Evolutionary conservation across 495 filamentous ascomycete species (phyloP), one percentile per base, ranked within the genome.

Genomic region (Penicillium roqueforti): DNA sequence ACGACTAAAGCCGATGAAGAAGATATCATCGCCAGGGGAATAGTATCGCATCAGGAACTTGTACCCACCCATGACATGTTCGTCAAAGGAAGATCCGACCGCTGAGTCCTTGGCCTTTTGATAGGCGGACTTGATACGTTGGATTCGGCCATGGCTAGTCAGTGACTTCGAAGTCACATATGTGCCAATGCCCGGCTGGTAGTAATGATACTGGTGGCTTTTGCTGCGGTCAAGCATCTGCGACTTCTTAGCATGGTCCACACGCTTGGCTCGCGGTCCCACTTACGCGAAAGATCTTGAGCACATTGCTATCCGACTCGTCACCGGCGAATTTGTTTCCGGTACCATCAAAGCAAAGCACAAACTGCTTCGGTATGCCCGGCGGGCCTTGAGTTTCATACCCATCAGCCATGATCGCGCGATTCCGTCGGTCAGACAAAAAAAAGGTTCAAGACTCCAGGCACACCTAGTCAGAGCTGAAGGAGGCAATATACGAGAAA

Each of bases 21-120:
- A 83, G 48, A 93, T 91, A 62, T 91, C 84, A 56, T 93, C 88
- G 6, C 88, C 90, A 0, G 84, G 82, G 13, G 76, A 73, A 63
- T 95, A 95, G 68, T 89, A 91, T 29, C 87, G 83, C 89, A 95
- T 95, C 31, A 92, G 73, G 68, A 95, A 93, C 55, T 87, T 88
- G 65, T 95, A 95, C 16, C 88, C 89, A 9, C 85, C 89, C 57
- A 93, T 82, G 26, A 89, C 88, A 70, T 95, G 89, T 13, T 89
- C 81, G 56, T 85, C 88, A 56, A 96, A 95, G 0, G 87, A 90
- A 1, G 86, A 86, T 3, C 90, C 91, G 53, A 96, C 71, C 10
- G 90, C 91, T 2, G 86, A 87, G 62, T 96, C 90, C 61, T 92
- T 91, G 36, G 87, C 84, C 59, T 96, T 93, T 57, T 80, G 66